These are phyloP conservation scores for Maudiozyma saulgeensis DNA, from an alignment of 805 yeast species.

Conservation along the genomic window DNA sequence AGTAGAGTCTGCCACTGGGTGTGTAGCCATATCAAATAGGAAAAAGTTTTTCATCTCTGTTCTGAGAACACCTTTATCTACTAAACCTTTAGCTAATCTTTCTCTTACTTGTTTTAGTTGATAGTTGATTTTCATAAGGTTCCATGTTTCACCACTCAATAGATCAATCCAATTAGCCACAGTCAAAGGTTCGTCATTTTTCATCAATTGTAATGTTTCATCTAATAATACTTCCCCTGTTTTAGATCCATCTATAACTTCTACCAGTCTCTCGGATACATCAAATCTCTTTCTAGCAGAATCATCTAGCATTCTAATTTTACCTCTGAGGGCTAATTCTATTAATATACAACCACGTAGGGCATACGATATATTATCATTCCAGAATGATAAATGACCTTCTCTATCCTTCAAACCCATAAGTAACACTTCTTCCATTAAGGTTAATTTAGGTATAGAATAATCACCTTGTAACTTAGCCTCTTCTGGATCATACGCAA, in stretches of 20 bases:
- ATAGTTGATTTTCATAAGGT: conserved; percentile 83
- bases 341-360: conserved; percentile 86
- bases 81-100: conserved; percentile 90
- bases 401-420: conserved; percentile 93
- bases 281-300: conserved; percentile 86
- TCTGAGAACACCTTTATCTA: conserved; percentile 91
- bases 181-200: conserved; percentile 64
- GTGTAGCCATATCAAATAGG: conserved; percentile 96
- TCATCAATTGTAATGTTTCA: conserved; percentile 87
- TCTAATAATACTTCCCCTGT: conserved; percentile 95
- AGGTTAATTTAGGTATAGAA: conserved; percentile 66
- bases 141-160: conserved; percentile 95
- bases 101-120: conserved; percentile 97
- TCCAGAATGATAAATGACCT: conserved; percentile 96
- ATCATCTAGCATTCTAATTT: conserved; percentile 82
- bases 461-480: conserved; percentile 30
- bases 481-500: conserved; percentile 72
- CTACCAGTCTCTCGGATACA: conserved; percentile 75
- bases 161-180: conserved; percentile 91
- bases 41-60: conserved; percentile 93
- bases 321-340: conserved; percentile 86
- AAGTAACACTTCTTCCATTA: conserved; percentile 93
- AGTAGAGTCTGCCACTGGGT: conserved; percentile 80
- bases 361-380: conserved; percentile 93
- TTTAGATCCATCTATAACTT: conserved; percentile 73